Conservation (phyloP, 805 yeast species). For the Lipomyces chichibuensis region DNA sequence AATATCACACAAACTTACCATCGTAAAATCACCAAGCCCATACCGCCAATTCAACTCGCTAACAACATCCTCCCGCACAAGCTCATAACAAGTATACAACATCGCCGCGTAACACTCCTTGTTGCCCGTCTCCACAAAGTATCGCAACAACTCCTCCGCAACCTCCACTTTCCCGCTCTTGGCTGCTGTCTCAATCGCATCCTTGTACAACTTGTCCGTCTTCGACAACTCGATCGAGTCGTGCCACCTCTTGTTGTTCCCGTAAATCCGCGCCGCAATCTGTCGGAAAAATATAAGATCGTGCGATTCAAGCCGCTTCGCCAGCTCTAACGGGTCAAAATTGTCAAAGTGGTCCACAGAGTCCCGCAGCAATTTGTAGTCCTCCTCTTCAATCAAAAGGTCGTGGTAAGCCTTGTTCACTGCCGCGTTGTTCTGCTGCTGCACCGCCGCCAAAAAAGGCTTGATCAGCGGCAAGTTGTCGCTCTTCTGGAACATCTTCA, state of each 20-base stretch:
- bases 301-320: slow-evolving; percentile 90
- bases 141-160: slow-evolving; percentile 83
- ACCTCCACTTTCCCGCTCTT: slow-evolving; percentile 75
- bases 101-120: slow-evolving; percentile 93
- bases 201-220: slow-evolving; percentile 91
- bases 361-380: slow-evolving; percentile 82
- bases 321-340: slow-evolving; percentile 89
- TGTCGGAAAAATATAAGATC: slow-evolving; percentile 90
- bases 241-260: slow-evolving; percentile 90
- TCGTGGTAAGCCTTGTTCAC: slow-evolving; percentile 97
- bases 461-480: slow-evolving; percentile 96
- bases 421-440: slow-evolving; percentile 84
- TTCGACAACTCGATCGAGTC: slow-evolving; percentile 87
- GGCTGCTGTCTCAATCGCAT: slow-evolving; percentile 90
- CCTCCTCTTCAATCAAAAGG: slow-evolving; percentile 93
- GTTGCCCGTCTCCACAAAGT: slow-evolving; percentile 96
- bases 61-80: slow-evolving; percentile 79
- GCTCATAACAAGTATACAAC: slow-evolving; percentile 80
- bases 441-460: slow-evolving; percentile 89
- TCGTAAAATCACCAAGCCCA: slow-evolving; percentile 77
- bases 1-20: slow-evolving; percentile 42
- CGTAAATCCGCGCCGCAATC: slow-evolving; percentile 90
- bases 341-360: slow-evolving; percentile 89
- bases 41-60: slow-evolving; percentile 91
- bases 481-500: slow-evolving; percentile 88